Base-by-base conservation (phyloP, 169 alveolate genomes). In the Cryptosporidium xiaoi region DNA sequence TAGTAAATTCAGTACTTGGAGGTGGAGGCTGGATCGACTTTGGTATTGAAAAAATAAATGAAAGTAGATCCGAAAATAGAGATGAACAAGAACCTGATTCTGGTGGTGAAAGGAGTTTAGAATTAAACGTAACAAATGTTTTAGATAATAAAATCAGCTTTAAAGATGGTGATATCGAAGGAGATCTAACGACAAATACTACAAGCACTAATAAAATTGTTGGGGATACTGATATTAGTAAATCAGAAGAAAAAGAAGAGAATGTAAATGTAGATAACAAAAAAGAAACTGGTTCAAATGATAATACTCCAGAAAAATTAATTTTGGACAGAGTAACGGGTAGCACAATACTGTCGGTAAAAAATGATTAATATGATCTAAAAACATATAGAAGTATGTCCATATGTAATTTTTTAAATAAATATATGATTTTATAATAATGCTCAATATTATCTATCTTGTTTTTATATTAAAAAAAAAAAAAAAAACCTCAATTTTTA, bases 291-390 rank as follows among this genome's bases (percentile, higher is more conserved):
- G 4, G 1, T n/a, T 5, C 33, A 1, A 48, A 69, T 7, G 0
- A 36, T 3, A 36, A 36, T 36, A 36, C 6, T 24, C 36, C 18
- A 20, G 56, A 55, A 40, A 56, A 60, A 1, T 36, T 77, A 20
- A 12, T 77, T 7, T 60, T 77, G 31, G 71, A 77, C 64, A 56
- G 87, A n/a, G 87, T 77, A 15, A 77, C 87, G 10, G 87, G 87
- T 3, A 36, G 29, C 13, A 58, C 87, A 77, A 77, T 77, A 24
- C 64, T 77, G 12, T 58, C 31, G 12, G 40, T 27, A 34, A 16
- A 51, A 1, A 69, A 51, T 53, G 1, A 13, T 53, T 53, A 53
- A 13, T 5, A 13, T 53, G 29, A 1, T 24, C 20, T 53, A 12
- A 5, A 53, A 53, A 53, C 12, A 53, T 6, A 40, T 40, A 6